Conservation (phyloP, 192 early-diverging fungal species). For the Dissophora globulifera region DNA sequence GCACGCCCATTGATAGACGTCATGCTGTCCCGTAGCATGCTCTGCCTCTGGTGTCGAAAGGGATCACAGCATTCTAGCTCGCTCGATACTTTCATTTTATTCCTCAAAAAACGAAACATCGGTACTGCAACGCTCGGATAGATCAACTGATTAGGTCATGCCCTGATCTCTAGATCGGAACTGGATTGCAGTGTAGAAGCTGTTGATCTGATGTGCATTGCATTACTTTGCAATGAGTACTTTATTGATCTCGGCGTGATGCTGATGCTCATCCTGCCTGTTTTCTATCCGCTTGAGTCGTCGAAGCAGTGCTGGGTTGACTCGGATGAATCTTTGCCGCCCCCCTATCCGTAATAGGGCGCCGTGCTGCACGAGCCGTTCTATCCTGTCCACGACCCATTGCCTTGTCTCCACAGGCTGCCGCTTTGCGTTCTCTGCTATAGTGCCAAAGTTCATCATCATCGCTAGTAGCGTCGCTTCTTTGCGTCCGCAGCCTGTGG, state of each 20-base stretch:
- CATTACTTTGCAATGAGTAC: conserved; percentile 11
- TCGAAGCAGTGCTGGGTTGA: conserved; percentile 29
- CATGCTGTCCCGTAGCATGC: conserved; percentile 17
- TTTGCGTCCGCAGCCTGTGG: conserved; percentile 18
- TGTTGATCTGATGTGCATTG: neutral
- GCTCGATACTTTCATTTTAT: conserved; percentile 21
- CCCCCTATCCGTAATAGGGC: conserved; percentile 4
- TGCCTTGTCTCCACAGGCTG: conserved; percentile 18
- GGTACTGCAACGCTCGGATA: no score
- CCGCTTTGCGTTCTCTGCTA: conserved; percentile 21
- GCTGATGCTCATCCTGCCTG: neutral
- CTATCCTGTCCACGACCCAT: conserved; percentile 30
- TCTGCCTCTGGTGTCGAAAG: conserved; percentile 51
- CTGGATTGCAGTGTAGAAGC: no score
- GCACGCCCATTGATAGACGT: conserved; percentile 53
- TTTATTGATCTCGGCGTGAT: conserved; percentile 15
- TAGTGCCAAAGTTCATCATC: conserved; percentile 35
- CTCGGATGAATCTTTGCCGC: conserved; percentile 17
- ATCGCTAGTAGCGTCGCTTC: conserved; percentile 27
- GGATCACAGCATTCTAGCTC: conserved; percentile 25
- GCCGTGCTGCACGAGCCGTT: conserved; percentile 31
- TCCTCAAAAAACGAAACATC: conserved; percentile 1
- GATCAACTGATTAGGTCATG: no score
- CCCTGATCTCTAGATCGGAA: no score
- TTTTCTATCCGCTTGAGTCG: conserved; percentile 25